Evolutionary conservation across 345 rosid genomes (phyloP), one percentile per base, ranked within the genome.

Genomic region (Salix exigua): DNA sequence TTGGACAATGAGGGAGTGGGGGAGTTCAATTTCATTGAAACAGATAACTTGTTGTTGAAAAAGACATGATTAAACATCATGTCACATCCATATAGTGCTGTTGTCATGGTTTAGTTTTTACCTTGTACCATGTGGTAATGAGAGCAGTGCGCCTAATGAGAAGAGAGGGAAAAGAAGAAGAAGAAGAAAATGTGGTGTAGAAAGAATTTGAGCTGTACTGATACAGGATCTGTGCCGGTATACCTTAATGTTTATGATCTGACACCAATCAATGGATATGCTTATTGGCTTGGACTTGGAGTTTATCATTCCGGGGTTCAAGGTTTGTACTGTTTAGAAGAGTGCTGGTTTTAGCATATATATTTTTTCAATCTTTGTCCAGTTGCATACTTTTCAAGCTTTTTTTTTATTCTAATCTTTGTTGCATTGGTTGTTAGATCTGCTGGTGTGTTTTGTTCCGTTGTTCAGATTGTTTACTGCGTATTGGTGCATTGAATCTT

Each of bases 201-300:
- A 68, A 89, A 87, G 79, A 81, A 66, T 68, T 83, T 86, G 61
- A 83, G 88, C 67, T 79, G 74, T 55, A 77, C 77, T 42, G 97
- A 86, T 10, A 73, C 79, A 75, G 99, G 97, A 79, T 89, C 97
- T n/a, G 90, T 92, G 38, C 94, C 98, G 1, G 99, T 96, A 68
- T 85, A 87, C 83, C 97, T 96, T 30, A 96, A 96, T 69, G 99
- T 96, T 14, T 96, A 96, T 78, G 99, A 96, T 87, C 94, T 96
- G 71, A 96, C 99, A 50, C 92, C 98, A 35, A 74, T 91, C 55
- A 96, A 96, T 88, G 99, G 97, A 71, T 96, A 93, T 73, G 96
- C 98, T 63, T 93, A 93, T 74, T 96, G 99, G 99, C 76, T 96
- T 73, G 99, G 99, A 31, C 98, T 96, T 66, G 98, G 99, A 16